Evolutionary conservation across 768 basidiomycete species (phyloP).

Genomic region (Hemileccinum impolitum): DNA sequence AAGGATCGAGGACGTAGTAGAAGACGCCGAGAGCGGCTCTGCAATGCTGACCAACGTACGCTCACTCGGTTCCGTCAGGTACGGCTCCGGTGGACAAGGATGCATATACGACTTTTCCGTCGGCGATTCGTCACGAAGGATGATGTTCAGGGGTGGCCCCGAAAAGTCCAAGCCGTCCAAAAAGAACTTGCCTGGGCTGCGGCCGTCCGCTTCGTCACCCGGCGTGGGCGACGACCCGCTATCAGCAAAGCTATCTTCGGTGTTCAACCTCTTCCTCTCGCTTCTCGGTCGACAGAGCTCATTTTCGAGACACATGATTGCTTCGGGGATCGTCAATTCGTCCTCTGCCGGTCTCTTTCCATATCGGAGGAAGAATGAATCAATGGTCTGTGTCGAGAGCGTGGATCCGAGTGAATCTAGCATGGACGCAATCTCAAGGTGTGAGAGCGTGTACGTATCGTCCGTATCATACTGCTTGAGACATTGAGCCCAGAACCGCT

Average conservation of each 20-base stretch:
- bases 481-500: slow-evolving; percentile 88
- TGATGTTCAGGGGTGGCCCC: slow-evolving; percentile 41
- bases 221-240: slow-evolving; percentile 57
- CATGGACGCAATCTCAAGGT: slow-evolving; percentile 89
- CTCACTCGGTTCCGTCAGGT: slow-evolving; percentile 47
- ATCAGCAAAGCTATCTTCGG: slow-evolving; percentile 40
- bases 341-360: slow-evolving; percentile 62
- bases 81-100: slow-evolving; percentile 19
- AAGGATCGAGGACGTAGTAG: slow-evolving; percentile 4
- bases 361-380: slow-evolving; percentile 74
- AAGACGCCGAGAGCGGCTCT: slow-evolving; percentile 22
- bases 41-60: slow-evolving; percentile 38
- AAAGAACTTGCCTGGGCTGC: slow-evolving; percentile 36
- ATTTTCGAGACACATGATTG: slow-evolving; percentile 79
- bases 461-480: slow-evolving; percentile 89
- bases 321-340: slow-evolving; percentile 75
- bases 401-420: slow-evolving; percentile 97
- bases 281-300: slow-evolving; percentile 71
- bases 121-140: slow-evolving; percentile 29
- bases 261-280: slow-evolving; percentile 67
- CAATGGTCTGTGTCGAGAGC: slow-evolving; percentile 71
- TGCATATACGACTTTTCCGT: slow-evolving; percentile 18
- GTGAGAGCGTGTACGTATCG: slow-evolving; percentile 69
- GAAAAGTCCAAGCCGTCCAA: slow-evolving; percentile 62
- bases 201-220: slow-evolving; percentile 30